Evolutionary conservation across 176 grass and related monocot species (phyloP).

Genomic region (Zoysia japonica): DNA sequence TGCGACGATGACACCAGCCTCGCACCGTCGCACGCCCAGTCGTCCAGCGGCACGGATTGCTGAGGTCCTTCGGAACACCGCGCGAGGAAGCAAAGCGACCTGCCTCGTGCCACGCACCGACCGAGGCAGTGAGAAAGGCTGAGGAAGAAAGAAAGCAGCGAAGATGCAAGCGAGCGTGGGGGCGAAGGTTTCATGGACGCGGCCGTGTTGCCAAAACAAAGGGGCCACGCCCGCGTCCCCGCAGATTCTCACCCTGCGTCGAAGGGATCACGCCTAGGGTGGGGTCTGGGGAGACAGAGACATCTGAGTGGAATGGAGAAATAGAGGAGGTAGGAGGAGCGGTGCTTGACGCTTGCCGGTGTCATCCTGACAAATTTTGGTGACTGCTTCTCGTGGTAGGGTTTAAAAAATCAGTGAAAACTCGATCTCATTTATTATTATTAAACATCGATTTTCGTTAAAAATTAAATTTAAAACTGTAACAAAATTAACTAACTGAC

Average conservation of each 20-base stretch:
- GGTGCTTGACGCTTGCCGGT: background rate
- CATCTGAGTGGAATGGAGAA: slow-evolving; percentile 23
- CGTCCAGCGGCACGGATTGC: slow-evolving; percentile 45
- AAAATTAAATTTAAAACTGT: no score
- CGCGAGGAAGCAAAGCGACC: background rate
- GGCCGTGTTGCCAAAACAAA: slow-evolving; percentile 19
- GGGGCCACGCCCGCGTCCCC: background rate
- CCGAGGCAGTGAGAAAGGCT: background rate
- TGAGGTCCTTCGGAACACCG: slow-evolving; percentile 26
- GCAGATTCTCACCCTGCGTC: slow-evolving; percentile 40
- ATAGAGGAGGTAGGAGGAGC: background rate
- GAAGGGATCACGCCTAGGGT: background rate
- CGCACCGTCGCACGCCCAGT: background rate
- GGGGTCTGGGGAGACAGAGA: slow-evolving; percentile 12
- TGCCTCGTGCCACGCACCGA: background rate
- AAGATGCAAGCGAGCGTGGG: slow-evolving; percentile 8
- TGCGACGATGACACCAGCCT: slow-evolving; percentile 37
- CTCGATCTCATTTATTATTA: no score
- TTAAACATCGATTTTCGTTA: no score
- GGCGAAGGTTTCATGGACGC: background rate
- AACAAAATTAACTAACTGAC: no score
- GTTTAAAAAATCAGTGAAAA: no score
- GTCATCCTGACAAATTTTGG: background rate
- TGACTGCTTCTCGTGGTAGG: background rate
- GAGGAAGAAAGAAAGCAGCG: background rate